These are phyloP conservation scores for Epichloe festucae DNA, from an alignment of 2,329 filamentous ascomycete genomes.

Conservation along the genomic window DNA sequence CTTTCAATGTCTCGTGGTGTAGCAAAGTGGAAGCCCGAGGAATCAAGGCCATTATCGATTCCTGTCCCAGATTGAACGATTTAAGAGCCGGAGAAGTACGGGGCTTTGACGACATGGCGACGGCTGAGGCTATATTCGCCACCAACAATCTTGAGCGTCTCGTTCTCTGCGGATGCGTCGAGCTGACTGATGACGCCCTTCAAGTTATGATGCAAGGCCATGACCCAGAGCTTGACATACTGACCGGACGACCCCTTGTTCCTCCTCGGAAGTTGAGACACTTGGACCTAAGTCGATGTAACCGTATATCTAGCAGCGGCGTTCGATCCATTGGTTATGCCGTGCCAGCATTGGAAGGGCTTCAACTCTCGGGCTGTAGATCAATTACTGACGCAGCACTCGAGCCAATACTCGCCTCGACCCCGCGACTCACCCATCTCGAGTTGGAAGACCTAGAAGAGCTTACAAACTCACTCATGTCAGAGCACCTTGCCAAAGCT, in stretches of 20 bases:
- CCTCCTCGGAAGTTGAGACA: slow-evolving; percentile 69
- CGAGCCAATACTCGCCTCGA: slow-evolving; percentile 57
- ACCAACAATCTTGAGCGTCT: slow-evolving; percentile 76
- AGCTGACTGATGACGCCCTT: slow-evolving; percentile 64
- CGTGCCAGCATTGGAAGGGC: slow-evolving; percentile 66
- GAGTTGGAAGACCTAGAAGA: slow-evolving; percentile 77
- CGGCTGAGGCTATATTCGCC: slow-evolving; percentile 63
- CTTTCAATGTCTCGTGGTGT: slow-evolving; percentile 89
- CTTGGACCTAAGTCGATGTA: slow-evolving; percentile 72
- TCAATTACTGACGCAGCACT: slow-evolving; percentile 62
- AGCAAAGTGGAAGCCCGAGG: slow-evolving; percentile 69
- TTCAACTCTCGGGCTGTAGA: slow-evolving; percentile 71
- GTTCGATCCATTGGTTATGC: slow-evolving; percentile 60
- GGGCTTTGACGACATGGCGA: slow-evolving; percentile 62
- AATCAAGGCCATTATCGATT: slow-evolving; percentile 56
- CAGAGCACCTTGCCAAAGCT: slow-evolving; percentile 59
- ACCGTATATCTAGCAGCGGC: slow-evolving; percentile 57
- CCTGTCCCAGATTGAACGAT: slow-evolving; percentile 62
- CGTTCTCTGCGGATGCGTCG: slow-evolving; percentile 65
- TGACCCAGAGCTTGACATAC: slow-evolving; percentile 65
- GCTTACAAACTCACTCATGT: slow-evolving; percentile 62
- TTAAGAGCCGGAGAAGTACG: slow-evolving; percentile 69
- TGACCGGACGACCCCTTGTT: slow-evolving; percentile 65
- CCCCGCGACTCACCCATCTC: slow-evolving; percentile 68
- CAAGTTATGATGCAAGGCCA: slow-evolving; percentile 61